phyloP scores from a whole-genome alignment of 2,329 filamentous ascomycete species.

The Seiridium cupressi region DNA sequence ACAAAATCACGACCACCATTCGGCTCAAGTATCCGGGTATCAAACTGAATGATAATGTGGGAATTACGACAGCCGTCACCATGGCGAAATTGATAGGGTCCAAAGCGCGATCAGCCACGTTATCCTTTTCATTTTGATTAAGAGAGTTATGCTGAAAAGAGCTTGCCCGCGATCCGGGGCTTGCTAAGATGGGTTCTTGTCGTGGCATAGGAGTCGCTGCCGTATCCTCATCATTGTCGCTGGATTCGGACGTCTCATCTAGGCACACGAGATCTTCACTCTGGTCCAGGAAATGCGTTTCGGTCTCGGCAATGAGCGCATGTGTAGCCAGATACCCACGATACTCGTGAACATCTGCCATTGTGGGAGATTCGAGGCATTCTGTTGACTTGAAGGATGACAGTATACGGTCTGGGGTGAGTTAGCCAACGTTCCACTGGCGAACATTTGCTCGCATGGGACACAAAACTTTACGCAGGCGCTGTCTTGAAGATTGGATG shows the following conservation, averaged over 20 bases:
- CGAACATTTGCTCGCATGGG: too few relatives aligned
- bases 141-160: slow-evolving; percentile 9
- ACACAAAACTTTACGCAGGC: too few relatives aligned
- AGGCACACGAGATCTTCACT: slow-evolving; percentile 53
- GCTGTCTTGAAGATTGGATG: background rate
- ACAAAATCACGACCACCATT: slow-evolving; percentile 4
- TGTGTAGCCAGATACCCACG: slow-evolving; percentile 54
- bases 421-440: background rate
- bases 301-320: slow-evolving; percentile 54
- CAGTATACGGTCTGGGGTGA: slow-evolving; percentile 52
- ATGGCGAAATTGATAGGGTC: slow-evolving; percentile 40
- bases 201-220: slow-evolving; percentile 9
- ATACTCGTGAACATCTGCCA: slow-evolving; percentile 48
- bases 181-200: background rate
- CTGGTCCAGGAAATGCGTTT: slow-evolving; percentile 58
- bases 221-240: slow-evolving; percentile 16
- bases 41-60: slow-evolving; percentile 56
- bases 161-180: background rate
- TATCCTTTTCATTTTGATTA: background rate
- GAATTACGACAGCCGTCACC: slow-evolving; percentile 52
- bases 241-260: slow-evolving; percentile 11
- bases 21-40: slow-evolving; percentile 38
- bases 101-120: slow-evolving; percentile 13
- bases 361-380: slow-evolving; percentile 44
- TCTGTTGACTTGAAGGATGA: slow-evolving; percentile 55